Conservation (phyloP, 2,329 filamentous ascomycete genomes). For the Trichoderma pleuroti region DNA sequence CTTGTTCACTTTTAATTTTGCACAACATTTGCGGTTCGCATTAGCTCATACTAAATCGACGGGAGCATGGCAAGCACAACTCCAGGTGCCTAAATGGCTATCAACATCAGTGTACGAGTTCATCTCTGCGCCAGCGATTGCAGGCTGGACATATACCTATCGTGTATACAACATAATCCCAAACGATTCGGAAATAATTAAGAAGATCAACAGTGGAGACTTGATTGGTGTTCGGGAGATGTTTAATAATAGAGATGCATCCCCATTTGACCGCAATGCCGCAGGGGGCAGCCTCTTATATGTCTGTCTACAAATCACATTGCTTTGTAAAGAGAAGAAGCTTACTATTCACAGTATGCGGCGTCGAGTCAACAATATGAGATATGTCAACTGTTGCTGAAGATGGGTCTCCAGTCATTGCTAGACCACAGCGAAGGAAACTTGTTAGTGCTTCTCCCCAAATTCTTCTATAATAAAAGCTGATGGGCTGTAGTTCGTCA, state of each 20-base stretch:
- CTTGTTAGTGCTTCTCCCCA: background rate
- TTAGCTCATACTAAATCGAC: slow-evolving; percentile 10
- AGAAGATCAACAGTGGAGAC: slow-evolving; percentile 20
- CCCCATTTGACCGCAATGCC: slow-evolving; percentile 25
- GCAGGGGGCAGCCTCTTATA: slow-evolving; percentile 20
- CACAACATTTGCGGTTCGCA: slow-evolving; percentile 19
- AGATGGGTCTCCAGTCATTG: slow-evolving; percentile 19
- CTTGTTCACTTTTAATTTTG: background rate
- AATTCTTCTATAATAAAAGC: too few relatives aligned
- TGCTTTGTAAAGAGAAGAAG: too few relatives aligned
- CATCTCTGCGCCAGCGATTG: slow-evolving; percentile 15
- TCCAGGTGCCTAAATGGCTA: slow-evolving; percentile 27
- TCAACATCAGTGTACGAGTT: slow-evolving; percentile 23
- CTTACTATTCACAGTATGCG: slow-evolving; percentile 10
- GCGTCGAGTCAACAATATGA: slow-evolving; percentile 1
- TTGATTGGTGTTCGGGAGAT: slow-evolving; percentile 23
- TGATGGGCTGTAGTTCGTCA: too few relatives aligned
- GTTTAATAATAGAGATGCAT: slow-evolving; percentile 23
- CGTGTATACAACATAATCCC: slow-evolving; percentile 27
- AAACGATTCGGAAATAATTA: slow-evolving; percentile 20
- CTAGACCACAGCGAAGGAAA: slow-evolving; percentile 6
- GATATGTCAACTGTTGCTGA: slow-evolving; percentile 20
- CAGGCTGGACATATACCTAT: slow-evolving; percentile 25
- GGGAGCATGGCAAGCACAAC: slow-evolving; percentile 24
- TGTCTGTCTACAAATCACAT: slow-evolving; percentile 14